These are phyloP conservation scores for Massariosphaeria phaeospora DNA, from an alignment of 495 filamentous ascomycete genomes.

Conservation along the genomic window DNA sequence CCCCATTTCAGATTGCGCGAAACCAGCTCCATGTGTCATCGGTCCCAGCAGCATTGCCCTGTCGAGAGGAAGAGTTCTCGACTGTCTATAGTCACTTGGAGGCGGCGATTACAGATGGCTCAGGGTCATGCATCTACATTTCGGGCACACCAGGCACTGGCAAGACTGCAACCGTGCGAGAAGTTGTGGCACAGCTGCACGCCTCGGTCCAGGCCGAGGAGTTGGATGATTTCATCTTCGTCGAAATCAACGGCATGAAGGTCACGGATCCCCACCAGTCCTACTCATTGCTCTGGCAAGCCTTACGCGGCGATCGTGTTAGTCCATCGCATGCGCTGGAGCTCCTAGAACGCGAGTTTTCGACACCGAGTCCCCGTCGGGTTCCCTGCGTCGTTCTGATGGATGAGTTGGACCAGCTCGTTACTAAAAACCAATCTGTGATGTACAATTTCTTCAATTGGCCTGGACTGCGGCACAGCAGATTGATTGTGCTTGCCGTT, in stretches of 20 bases:
- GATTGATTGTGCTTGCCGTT: conserved; percentile 92
- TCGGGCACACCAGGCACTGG: conserved; percentile 99
- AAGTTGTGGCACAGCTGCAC: conserved; percentile 86
- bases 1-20: conserved; percentile 87
- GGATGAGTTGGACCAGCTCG: conserved; percentile 98
- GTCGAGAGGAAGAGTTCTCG: conserved; percentile 85
- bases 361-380: conserved; percentile 76
- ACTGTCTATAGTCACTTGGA: conserved; percentile 91
- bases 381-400: conserved; percentile 97
- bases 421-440: conserved; percentile 94
- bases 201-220: conserved; percentile 80
- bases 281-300: conserved; percentile 94
- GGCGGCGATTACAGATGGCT: conserved; percentile 87
- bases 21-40: conserved; percentile 87
- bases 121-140: conserved; percentile 95
- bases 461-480: conserved; percentile 86
- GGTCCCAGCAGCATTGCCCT: conserved; percentile 82
- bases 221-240: conserved; percentile 97
- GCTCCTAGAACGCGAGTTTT: conserved; percentile 87
- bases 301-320: conserved; percentile 86
- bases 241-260: conserved; percentile 99
- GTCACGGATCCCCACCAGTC: conserved; percentile 96
- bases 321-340: conserved; percentile 87
- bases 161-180: conserved; percentile 95
- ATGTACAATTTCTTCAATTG: conserved; percentile 99